Evolutionary conservation across 768 basidiomycete genomes (phyloP).

Genomic region (Lactarius psammicola): DNA sequence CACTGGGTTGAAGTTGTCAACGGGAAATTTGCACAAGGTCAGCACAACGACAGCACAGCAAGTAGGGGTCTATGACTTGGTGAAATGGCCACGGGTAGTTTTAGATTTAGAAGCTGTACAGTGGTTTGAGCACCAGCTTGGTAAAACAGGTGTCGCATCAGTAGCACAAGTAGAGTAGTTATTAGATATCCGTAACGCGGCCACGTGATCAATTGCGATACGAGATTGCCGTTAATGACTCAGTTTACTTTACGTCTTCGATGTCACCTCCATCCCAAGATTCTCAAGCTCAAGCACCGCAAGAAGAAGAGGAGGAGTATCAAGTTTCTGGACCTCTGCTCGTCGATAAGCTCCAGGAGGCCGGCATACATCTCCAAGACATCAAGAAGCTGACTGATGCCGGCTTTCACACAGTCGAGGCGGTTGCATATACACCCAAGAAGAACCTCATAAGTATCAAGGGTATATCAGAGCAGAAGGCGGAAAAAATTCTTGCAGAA

Average conservation of each 20-base stretch:
- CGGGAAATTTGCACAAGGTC: constrained; percentile 69
- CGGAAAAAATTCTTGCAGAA: constrained; percentile 92
- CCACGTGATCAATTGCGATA: constrained; percentile 25
- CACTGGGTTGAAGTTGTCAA: constrained; percentile 55
- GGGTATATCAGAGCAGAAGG: constrained; percentile 95
- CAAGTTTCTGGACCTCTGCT: constrained; percentile 78
- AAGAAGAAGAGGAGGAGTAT: constrained; percentile 53
- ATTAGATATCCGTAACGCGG: constrained; percentile 17
- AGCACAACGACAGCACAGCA: constrained; percentile 62
- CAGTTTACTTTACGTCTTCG: neutral
- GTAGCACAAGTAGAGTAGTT: neutral
- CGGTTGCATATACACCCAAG: constrained; percentile 96
- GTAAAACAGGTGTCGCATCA: too few species aligned
- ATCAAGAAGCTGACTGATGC: constrained; percentile 94
- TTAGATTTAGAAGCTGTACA: constrained; percentile 84
- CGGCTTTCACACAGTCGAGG: constrained; percentile 90
- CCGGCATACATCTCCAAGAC: constrained; percentile 85
- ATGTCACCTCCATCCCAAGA: constrained; percentile 60
- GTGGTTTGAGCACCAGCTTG: constrained; percentile 62
- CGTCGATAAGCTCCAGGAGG: constrained; percentile 81
- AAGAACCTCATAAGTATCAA: constrained; percentile 88
- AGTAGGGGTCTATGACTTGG: constrained; percentile 74
- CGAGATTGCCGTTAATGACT: neutral
- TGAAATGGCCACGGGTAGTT: constrained; percentile 81
- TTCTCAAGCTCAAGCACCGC: constrained; percentile 49